A percentile compares a stretch with the other conserved stretches of the same genome.
Conservation (phyloP, 768 basidiomycete species). For the Auricularia sp. region DNA sequence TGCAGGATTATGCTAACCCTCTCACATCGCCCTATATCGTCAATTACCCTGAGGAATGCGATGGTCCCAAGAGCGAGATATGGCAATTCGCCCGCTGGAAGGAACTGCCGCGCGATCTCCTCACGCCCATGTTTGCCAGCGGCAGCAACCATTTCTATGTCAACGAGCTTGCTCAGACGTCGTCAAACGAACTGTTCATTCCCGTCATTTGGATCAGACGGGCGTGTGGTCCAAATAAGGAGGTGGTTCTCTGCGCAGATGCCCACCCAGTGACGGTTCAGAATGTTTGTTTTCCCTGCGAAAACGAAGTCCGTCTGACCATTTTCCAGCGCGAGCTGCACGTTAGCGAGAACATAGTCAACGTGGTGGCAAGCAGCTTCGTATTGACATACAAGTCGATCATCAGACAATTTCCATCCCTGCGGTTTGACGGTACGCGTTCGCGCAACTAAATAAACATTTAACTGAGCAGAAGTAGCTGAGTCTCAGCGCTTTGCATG, state of each 20-base stretch:
- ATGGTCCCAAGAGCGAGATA: background rate
- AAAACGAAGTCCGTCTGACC: too few relatives aligned
- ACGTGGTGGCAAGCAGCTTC: too few relatives aligned
- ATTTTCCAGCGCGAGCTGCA: too few relatives aligned
- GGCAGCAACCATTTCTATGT: conserved; percentile 11
- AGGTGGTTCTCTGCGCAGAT: background rate
- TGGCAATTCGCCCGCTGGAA: background rate
- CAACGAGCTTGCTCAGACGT: conserved; percentile 11
- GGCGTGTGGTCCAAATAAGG: too few relatives aligned
- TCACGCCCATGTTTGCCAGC: conserved; percentile 13
- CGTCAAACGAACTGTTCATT: conserved; percentile 3
- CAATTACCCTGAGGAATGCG: conserved; percentile 1
- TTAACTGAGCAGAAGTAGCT: background rate
- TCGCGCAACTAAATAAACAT: too few relatives aligned
- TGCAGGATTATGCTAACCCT: conserved; percentile 5
- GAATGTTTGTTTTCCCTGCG: too few relatives aligned
- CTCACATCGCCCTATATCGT: background rate
- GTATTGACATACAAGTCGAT: too few relatives aligned
- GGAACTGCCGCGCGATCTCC: background rate
- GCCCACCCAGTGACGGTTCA: background rate
- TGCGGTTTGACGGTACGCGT: too few relatives aligned
- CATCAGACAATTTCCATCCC: too few relatives aligned
- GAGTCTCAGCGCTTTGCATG: background rate
- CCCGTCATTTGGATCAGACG: conserved; percentile 2
- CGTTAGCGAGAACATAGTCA: too few relatives aligned